These are phyloP conservation scores for Citrullus colocynthis DNA, from an alignment of 306 rosid species.

Conservation along the genomic window DNA sequence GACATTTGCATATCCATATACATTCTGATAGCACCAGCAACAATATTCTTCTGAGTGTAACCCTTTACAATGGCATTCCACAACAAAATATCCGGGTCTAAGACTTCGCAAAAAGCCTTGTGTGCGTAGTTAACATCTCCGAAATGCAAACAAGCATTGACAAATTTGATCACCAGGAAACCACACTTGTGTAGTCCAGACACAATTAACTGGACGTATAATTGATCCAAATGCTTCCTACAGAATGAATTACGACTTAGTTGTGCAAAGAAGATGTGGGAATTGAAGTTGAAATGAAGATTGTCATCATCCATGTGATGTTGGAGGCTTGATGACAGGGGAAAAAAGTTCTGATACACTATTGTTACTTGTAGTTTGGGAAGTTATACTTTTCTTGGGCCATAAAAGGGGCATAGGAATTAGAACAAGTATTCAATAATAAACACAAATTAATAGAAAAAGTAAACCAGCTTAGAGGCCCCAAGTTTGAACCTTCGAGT, in stretches of 20 bases:
- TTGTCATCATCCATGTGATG: neutral
- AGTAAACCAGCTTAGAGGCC: neutral
- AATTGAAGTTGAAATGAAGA: neutral
- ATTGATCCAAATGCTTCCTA: slow-evolving; percentile 12
- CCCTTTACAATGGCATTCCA: slow-evolving; percentile 13
- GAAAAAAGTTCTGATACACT: neutral
- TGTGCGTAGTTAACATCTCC: slow-evolving; percentile 7
- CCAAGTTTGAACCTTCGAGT: too few relatives aligned
- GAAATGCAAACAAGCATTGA: slow-evolving; percentile 4
- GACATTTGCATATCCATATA: slow-evolving; percentile 1
- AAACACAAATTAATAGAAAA: neutral
- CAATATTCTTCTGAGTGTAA: neutral
- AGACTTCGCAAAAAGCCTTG: slow-evolving; percentile 2
- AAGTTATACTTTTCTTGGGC: neutral
- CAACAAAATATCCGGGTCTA: slow-evolving; percentile 6
- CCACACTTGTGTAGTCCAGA: slow-evolving; percentile 5
- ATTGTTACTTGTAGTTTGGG: neutral
- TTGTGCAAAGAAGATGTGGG: neutral
- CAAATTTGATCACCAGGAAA: slow-evolving; percentile 5
- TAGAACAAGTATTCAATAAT: neutral
- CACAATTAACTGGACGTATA: slow-evolving; percentile 7
- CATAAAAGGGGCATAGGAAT: neutral
- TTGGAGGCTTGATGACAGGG: neutral
- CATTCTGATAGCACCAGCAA: slow-evolving; percentile 3
- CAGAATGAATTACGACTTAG: neutral